These are phyloP conservation scores for Suhomyces emberorum DNA, from an alignment of 805 yeast genomes.

Conservation along the genomic window DNA sequence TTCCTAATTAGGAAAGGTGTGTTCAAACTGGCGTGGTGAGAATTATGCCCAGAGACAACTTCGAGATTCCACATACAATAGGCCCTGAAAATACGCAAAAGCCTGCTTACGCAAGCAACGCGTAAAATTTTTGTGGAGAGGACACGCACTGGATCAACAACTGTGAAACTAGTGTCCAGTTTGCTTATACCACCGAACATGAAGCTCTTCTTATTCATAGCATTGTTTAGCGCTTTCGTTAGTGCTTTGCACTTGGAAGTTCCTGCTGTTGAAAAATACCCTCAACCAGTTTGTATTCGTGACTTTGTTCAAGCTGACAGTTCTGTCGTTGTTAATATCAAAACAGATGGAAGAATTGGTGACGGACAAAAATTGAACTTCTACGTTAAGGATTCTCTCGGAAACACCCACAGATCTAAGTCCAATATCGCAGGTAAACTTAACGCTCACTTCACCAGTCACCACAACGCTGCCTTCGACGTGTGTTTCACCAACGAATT, in stretches of 20 bases:
- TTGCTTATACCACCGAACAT: conserved; percentile 3
- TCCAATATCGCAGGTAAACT: conserved; percentile 71
- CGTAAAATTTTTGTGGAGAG: conserved; percentile 12
- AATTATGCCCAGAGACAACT: too few relatives aligned
- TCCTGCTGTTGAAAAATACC: conserved; percentile 39
- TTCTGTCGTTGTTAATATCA: conserved; percentile 79
- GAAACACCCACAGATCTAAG: conserved; percentile 76
- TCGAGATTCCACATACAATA: too few relatives aligned
- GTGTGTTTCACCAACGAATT: conserved; percentile 74
- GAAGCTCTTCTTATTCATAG: conserved; percentile 12
- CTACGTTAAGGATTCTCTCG: conserved; percentile 68
- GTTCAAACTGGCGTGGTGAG: too few relatives aligned
- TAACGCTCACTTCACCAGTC: conserved; percentile 81
- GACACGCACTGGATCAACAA: conserved; percentile 11
- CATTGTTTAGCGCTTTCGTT: conserved; percentile 19
- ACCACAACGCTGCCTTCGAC: conserved; percentile 80
- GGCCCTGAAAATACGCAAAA: too few relatives aligned
- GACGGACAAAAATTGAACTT: conserved; percentile 85
- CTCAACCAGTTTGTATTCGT: conserved; percentile 78
- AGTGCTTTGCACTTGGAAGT: conserved; percentile 51
- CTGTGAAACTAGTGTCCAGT: too few relatives aligned
- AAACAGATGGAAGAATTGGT: conserved; percentile 69
- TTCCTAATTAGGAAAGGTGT: too few relatives aligned
- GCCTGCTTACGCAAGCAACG: conserved; percentile 5
- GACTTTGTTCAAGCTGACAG: conserved; percentile 86